Conservation (phyloP, 768 basidiomycete genomes). For the Zangia roseola region DNA sequence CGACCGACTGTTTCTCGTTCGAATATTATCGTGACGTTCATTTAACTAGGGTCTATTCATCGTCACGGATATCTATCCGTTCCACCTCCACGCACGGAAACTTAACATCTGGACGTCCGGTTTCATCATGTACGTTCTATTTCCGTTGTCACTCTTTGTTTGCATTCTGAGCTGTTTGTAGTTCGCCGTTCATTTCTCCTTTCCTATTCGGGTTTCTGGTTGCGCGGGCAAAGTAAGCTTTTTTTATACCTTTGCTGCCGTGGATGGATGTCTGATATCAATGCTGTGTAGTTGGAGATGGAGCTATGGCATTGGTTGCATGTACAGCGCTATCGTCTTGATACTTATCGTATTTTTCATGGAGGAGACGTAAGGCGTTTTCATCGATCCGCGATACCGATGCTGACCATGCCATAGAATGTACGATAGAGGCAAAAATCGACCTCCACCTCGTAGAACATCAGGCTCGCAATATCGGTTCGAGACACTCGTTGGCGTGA, state of each 20-base stretch:
- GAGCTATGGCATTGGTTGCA: conserved; percentile 52
- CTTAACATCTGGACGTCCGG: conserved; percentile 55
- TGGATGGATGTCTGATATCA: not conserved
- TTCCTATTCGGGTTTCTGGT: conserved; percentile 31
- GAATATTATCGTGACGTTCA: not conserved
- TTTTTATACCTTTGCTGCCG: no score
- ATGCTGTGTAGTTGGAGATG: conserved; percentile 40
- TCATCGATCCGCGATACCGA: not conserved
- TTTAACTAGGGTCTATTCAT: conserved; percentile 40
- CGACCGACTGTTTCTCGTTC: not conserved
- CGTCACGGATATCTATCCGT: conserved; percentile 52
- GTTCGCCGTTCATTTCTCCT: conserved; percentile 30
- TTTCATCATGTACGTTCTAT: conserved; percentile 51
- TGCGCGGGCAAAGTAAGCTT: conserved; percentile 25
- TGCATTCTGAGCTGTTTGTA: conserved; percentile 26
- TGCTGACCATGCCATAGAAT: conserved; percentile 32
- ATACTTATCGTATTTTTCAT: conserved; percentile 43
- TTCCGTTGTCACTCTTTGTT: conserved; percentile 29
- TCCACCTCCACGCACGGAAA: conserved; percentile 52
- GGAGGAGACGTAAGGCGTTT: conserved; percentile 46
- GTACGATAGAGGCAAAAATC: conserved; percentile 45
- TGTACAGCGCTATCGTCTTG: conserved; percentile 48
- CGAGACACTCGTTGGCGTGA: conserved; percentile 48
- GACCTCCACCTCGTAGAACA: conserved; percentile 25
- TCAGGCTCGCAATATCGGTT: conserved; percentile 40